Conservation (phyloP, 768 basidiomycete species). For the Collybiopsis confluens region DNA sequence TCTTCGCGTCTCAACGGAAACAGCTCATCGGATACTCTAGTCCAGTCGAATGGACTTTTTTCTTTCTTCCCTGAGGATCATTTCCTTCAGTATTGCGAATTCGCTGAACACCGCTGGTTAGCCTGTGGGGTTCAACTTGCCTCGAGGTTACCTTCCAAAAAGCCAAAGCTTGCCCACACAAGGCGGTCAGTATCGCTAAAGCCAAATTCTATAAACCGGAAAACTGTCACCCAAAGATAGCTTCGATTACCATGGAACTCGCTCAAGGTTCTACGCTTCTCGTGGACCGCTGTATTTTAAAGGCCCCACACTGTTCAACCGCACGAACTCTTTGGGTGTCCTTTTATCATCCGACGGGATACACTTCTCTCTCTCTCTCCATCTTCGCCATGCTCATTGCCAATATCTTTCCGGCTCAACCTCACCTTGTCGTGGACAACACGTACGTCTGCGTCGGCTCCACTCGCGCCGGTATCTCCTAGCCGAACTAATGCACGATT, state of each 20-base stretch:
- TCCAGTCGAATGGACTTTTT: too few relatives aligned
- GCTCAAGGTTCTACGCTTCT: slow-evolving; percentile 5
- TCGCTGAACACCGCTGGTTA: too few relatives aligned
- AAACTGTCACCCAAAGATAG: background rate
- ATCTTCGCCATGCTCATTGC: too few relatives aligned
- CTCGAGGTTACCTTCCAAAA: background rate
- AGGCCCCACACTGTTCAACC: background rate
- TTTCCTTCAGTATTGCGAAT: too few relatives aligned
- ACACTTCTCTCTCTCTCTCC: background rate
- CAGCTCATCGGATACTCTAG: too few relatives aligned
- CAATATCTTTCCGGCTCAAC: background rate
- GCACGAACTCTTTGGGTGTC: too few relatives aligned
- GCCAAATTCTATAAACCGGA: background rate
- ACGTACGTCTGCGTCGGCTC: slow-evolving; percentile 26
- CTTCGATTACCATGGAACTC: slow-evolving; percentile 9
- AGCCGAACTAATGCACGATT: background rate
- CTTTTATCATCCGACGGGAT: too few relatives aligned
- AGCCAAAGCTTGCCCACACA: background rate
- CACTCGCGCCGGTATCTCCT: background rate
- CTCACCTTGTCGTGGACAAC: slow-evolving; percentile 25
- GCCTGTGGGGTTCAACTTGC: too few relatives aligned
- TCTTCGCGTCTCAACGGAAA: too few relatives aligned
- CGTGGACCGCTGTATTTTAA: background rate
- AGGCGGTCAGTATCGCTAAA: background rate
- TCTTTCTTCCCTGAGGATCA: too few relatives aligned